Conservation (phyloP, 768 basidiomycete species). For the Cystobasidium onofrii region DNA sequence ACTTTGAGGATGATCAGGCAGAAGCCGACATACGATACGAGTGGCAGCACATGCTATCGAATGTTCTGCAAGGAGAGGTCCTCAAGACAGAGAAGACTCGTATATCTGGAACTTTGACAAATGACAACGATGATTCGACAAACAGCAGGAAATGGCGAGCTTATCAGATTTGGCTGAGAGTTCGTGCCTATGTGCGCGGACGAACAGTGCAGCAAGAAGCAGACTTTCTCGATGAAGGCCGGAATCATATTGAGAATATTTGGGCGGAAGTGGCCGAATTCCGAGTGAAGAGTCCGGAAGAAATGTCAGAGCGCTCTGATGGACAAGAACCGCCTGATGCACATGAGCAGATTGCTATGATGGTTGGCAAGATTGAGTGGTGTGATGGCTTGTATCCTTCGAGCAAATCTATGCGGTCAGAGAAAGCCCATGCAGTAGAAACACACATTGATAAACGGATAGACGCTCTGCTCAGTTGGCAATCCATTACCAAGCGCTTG, state of each 20-base stretch:
- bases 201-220: slow-evolving; percentile 73
- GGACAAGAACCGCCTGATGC: slow-evolving; percentile 34
- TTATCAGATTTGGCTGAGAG: slow-evolving; percentile 72
- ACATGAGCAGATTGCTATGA: slow-evolving; percentile 37
- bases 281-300: slow-evolving; percentile 50
- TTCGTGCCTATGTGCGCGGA: slow-evolving; percentile 76
- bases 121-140: slow-evolving; percentile 48
- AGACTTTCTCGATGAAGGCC: slow-evolving; percentile 68
- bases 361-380: slow-evolving; percentile 39
- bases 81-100: slow-evolving; percentile 89
- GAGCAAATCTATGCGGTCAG: slow-evolving; percentile 48
- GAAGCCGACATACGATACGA: slow-evolving; percentile 69
- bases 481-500: slow-evolving; percentile 75
- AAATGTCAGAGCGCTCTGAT: slow-evolving; percentile 2
- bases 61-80: slow-evolving; percentile 87
- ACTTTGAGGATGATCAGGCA: slow-evolving; percentile 56
- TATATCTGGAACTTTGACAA: slow-evolving; percentile 70
- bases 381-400: slow-evolving; percentile 41
- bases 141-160: slow-evolving; percentile 48
- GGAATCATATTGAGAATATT: slow-evolving; percentile 71
- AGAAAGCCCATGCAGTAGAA: slow-evolving; percentile 54
- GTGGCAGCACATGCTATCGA: slow-evolving; percentile 92
- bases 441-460: slow-evolving; percentile 63
- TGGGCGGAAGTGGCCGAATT: slow-evolving; percentile 77
- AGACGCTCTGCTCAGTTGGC: slow-evolving; percentile 86